Evolutionary conservation across 2,329 filamentous ascomycete species (phyloP).

Genomic region (Pseudogymnoascus sp.): DNA sequence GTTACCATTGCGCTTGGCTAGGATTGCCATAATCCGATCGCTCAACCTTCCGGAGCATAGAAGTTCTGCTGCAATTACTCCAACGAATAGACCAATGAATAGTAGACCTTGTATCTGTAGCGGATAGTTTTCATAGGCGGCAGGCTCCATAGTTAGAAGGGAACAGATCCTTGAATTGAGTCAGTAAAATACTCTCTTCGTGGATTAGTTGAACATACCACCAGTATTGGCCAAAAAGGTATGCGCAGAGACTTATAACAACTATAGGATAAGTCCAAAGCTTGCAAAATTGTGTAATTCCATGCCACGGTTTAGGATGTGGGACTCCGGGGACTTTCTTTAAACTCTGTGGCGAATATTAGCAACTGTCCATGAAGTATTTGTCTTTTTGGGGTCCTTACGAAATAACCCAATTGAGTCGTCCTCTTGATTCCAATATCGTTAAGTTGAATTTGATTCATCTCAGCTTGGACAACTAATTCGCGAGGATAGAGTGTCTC

Average conservation of each 20-base stretch:
- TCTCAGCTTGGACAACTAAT: slow-evolving; percentile 9
- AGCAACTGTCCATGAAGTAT: neutral
- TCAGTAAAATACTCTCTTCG: neutral
- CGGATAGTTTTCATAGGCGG: slow-evolving; percentile 32
- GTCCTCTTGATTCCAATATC: slow-evolving; percentile 9
- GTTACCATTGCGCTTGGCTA: slow-evolving; percentile 38
- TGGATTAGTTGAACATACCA: slow-evolving; percentile 32
- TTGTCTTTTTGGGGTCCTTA: slow-evolving; percentile 31
- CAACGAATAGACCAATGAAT: slow-evolving; percentile 46
- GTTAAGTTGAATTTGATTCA: neutral
- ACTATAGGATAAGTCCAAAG: slow-evolving; percentile 41
- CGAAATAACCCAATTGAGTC: slow-evolving; percentile 20
- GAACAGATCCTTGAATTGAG: slow-evolving; percentile 11
- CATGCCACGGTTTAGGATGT: slow-evolving; percentile 43
- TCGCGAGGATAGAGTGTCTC: slow-evolving; percentile 49
- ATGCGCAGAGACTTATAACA: slow-evolving; percentile 39
- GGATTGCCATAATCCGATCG: slow-evolving; percentile 40
- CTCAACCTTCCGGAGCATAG: slow-evolving; percentile 46
- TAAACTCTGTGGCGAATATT: slow-evolving; percentile 38
- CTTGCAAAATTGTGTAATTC: slow-evolving; percentile 38
- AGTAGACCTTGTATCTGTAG: slow-evolving; percentile 42
- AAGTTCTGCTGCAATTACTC: slow-evolving; percentile 44
- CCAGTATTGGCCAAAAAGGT: slow-evolving; percentile 50
- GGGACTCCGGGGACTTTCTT: slow-evolving; percentile 41
- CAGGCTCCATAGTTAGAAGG: slow-evolving; percentile 15